These are phyloP conservation scores for Ormosia semicastrata DNA, from an alignment of 306 rosid species.

Conservation along the genomic window DNA sequence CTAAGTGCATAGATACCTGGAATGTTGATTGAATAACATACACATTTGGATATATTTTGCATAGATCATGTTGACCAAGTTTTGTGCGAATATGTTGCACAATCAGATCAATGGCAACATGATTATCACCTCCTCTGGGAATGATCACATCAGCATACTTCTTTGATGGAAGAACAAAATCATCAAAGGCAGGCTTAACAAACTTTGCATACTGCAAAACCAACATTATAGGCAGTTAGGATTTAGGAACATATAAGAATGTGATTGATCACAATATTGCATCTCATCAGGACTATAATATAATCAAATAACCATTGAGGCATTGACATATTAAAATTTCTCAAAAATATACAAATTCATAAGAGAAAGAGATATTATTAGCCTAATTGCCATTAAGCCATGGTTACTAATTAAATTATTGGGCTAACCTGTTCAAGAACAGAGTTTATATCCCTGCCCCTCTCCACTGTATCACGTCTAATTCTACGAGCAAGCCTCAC, in stretches of 20 bases:
- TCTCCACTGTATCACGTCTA: slow-evolving; percentile 94
- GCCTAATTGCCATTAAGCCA: not conserved
- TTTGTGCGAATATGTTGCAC: slow-evolving; percentile 94
- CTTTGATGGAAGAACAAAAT: slow-evolving; percentile 94
- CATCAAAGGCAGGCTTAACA: slow-evolving; percentile 99
- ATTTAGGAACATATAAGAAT: slow-evolving; percentile 19
- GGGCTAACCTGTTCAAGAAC: slow-evolving; percentile 86
- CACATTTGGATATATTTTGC: slow-evolving; percentile 86
- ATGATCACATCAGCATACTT: slow-evolving; percentile 98
- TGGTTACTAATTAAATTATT: not conserved
- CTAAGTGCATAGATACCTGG: slow-evolving; percentile 59
- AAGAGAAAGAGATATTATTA: not conserved
- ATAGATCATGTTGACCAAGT: slow-evolving; percentile 96
- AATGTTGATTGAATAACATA: slow-evolving; percentile 95
- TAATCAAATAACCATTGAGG: not conserved
- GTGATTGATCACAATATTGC: not conserved
- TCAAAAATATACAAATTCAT: not conserved
- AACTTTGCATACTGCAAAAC: slow-evolving; percentile 90
- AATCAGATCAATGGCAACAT: slow-evolving; percentile 94
- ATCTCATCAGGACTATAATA: slow-evolving; percentile 1
- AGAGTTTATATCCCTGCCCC: slow-evolving; percentile 93
- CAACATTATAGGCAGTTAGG: slow-evolving; percentile 27
- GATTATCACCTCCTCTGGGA: slow-evolving; percentile 98
- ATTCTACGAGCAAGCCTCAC: slow-evolving; percentile 99
- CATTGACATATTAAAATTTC: not conserved